Conservation (phyloP, 192 early-diverging fungal genomes). For the Neocallimastix lanati region DNA sequence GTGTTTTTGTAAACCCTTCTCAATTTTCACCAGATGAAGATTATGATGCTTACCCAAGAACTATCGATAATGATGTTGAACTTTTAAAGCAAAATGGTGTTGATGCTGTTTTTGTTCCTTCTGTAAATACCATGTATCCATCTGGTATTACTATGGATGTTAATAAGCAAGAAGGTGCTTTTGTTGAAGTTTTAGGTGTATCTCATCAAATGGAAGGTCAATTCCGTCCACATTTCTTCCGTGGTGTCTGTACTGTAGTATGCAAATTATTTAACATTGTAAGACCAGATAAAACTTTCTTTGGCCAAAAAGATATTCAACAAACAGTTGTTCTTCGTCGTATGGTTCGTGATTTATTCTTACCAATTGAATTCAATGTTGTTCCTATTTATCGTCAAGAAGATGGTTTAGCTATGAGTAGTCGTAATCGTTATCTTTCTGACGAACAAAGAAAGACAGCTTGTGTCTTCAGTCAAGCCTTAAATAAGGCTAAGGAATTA, state of each 20-base stretch:
- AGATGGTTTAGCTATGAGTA: constrained; percentile 79
- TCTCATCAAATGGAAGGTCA: constrained; percentile 87
- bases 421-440: constrained; percentile 70
- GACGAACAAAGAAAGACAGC: constrained; percentile 47
- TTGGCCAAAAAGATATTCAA: constrained; percentile 96
- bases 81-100: constrained; percentile 29
- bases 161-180: constrained; percentile 59
- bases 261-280: constrained; percentile 81
- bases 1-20: constrained; percentile 97
- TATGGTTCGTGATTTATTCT: constrained; percentile 71
- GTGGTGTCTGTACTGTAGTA: constrained; percentile 90
- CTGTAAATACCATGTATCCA: constrained; percentile 84
- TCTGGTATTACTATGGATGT: constrained; percentile 69
- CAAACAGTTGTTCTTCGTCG: constrained; percentile 63
- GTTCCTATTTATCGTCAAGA: constrained; percentile 54
- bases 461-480: constrained; percentile 50
- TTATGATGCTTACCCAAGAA: constrained; percentile 74
- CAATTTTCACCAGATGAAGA: constrained; percentile 96
- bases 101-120: constrained; percentile 39
- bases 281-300: constrained; percentile 63
- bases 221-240: constrained; percentile 85
- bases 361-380: constrained; percentile 54
- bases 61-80: constrained; percentile 53
- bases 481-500: constrained; percentile 9
- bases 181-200: constrained; percentile 76